phyloP scores from a whole-genome alignment of 176 grass and related monocot genomes.

The Aegilops sharonensis region DNA sequence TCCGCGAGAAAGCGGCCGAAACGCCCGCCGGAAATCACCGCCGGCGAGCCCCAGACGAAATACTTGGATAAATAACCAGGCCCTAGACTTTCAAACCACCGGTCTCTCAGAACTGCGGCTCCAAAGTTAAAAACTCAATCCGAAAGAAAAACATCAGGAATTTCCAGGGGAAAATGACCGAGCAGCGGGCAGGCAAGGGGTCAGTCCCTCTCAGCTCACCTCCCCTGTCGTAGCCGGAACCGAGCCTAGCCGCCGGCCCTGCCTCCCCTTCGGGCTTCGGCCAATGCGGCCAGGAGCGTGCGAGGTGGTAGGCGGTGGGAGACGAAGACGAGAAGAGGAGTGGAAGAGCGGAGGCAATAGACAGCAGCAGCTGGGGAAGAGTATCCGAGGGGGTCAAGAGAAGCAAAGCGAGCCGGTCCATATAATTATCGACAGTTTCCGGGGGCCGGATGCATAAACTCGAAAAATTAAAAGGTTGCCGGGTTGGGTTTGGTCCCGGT shows the following conservation, averaged over 20 bases:
- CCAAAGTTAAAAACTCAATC: neutral
- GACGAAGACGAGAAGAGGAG: neutral
- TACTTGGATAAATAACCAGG: neutral
- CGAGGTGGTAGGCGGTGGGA: slow-evolving; percentile 9
- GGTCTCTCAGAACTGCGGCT: neutral
- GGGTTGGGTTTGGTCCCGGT: neutral
- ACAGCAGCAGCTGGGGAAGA: neutral
- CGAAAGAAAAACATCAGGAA: neutral
- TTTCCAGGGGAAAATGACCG: neutral
- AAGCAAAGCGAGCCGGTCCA: too few relatives aligned
- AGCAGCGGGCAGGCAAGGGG: neutral
- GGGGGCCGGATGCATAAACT: neutral
- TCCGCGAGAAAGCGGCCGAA: neutral
- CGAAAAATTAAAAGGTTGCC: neutral
- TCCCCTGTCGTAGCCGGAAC: slow-evolving; percentile 15
- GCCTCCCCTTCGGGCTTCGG: neutral
- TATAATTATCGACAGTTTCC: neutral
- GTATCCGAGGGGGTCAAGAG: slow-evolving; percentile 28
- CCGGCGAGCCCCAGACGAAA: neutral
- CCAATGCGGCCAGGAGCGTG: slow-evolving; percentile 27
- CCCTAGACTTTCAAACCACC: neutral
- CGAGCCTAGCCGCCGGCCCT: neutral
- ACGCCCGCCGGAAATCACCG: neutral
- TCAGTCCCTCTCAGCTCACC: slow-evolving; percentile 25
- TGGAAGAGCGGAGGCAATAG: neutral